phyloP scores from a whole-genome alignment of 208 protist genomes.

The Leishmania amazonensis region DNA sequence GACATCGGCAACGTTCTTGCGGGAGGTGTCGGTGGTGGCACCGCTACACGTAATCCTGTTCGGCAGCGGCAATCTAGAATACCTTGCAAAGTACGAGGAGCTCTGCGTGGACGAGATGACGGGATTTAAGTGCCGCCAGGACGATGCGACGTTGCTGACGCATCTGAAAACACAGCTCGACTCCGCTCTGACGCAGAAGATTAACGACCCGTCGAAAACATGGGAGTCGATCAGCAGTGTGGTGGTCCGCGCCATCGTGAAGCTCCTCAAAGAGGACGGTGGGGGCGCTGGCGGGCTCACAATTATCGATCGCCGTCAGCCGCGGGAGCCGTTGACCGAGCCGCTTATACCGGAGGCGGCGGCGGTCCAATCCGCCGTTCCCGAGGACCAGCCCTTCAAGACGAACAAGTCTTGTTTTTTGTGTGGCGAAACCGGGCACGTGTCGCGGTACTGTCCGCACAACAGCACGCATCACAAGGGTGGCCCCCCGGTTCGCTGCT shows the following conservation, averaged over 20 bases:
- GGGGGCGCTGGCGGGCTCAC: constrained; percentile 38
- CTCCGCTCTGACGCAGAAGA: constrained; percentile 84
- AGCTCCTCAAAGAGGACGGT: constrained; percentile 73
- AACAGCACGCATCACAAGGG: constrained; percentile 45
- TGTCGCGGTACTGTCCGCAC: constrained; percentile 79
- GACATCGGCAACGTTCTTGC: constrained; percentile 92
- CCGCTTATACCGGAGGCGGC: constrained; percentile 13
- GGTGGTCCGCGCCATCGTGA: constrained; percentile 84
- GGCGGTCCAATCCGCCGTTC: constrained; percentile 11
- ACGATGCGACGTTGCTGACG: constrained; percentile 80
- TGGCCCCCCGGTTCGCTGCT: constrained; percentile 79
- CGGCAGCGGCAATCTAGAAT: constrained; percentile 81
- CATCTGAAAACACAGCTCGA: constrained; percentile 88
- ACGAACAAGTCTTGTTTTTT: constrained; percentile 73
- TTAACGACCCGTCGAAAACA: constrained; percentile 80
- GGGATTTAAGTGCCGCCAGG: constrained; percentile 75
- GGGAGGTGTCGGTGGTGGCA: constrained; percentile 89
- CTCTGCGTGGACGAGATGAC: constrained; percentile 83
- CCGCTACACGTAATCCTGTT: constrained; percentile 95
- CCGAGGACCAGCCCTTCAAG: constrained; percentile 59
- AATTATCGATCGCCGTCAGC: constrained; percentile 74
- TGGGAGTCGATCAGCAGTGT: constrained; percentile 86
- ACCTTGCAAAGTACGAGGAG: constrained; percentile 79
- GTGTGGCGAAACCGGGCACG: constrained; percentile 79
- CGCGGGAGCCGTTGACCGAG: constrained; percentile 57